These are phyloP conservation scores for Blastomyces emzantsi DNA, from an alignment of 2,329 filamentous ascomycete genomes.

Conservation along the genomic window DNA sequence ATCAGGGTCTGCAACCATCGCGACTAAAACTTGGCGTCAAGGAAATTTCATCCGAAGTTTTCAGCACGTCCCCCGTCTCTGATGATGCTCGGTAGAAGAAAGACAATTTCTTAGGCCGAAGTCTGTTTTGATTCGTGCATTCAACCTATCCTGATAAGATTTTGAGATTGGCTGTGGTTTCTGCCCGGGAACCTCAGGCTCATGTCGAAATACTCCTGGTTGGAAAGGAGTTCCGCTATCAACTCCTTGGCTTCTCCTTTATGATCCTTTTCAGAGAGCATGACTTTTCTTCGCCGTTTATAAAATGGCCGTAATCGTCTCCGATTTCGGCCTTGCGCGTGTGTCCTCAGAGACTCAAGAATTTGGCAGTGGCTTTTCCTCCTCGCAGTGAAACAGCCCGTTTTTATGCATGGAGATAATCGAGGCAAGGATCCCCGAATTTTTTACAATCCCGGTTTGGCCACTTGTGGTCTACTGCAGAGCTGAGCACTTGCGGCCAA, in stretches of 20 bases:
- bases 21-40: neutral
- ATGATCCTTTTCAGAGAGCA: neutral
- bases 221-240: neutral
- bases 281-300: neutral
- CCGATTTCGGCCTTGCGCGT: neutral
- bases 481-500: neutral
- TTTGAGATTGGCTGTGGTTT: neutral
- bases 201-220: neutral
- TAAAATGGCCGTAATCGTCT: neutral
- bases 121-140: neutral
- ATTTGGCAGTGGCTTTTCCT: neutral
- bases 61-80: too few species aligned
- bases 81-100: neutral
- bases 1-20: neutral
- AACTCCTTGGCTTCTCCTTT: neutral
- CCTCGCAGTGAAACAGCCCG: neutral
- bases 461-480: neutral
- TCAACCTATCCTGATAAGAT: neutral
- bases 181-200: neutral
- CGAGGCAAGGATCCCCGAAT: neutral
- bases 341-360: neutral
- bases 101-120: neutral
- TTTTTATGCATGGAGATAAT: neutral
- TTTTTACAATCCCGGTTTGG: neutral
- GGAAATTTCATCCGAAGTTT: neutral